phyloP scores from a whole-genome alignment of 2,329 filamentous ascomycete species.

The Colletotrichum simmondsii region DNA sequence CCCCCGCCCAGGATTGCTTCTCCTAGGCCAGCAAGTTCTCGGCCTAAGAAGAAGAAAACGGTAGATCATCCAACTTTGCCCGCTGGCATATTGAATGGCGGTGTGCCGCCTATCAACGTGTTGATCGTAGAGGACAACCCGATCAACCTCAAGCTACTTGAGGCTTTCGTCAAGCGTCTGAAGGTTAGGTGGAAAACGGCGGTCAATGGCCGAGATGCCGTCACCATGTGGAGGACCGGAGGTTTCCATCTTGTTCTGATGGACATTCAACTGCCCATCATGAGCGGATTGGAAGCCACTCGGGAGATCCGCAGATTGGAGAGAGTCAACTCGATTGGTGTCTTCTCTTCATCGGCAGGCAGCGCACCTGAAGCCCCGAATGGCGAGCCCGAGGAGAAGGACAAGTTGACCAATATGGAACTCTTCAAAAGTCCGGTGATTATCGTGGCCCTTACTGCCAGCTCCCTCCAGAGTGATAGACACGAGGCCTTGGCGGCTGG shows the following conservation, averaged over 20 bases:
- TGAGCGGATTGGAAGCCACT: slow-evolving; percentile 95
- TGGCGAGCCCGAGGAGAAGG: slow-evolving; percentile 68
- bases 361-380: slow-evolving; percentile 54
- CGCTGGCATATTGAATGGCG: slow-evolving; percentile 78
- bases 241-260: slow-evolving; percentile 97
- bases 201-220: slow-evolving; percentile 92
- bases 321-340: slow-evolving; percentile 89
- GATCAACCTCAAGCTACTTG: slow-evolving; percentile 93
- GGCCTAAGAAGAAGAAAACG: slow-evolving; percentile 66
- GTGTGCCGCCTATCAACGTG: slow-evolving; percentile 95
- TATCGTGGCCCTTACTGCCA: slow-evolving; percentile 95
- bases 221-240: slow-evolving; percentile 90
- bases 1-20: slow-evolving; percentile 60
- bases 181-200: slow-evolving; percentile 98
- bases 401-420: slow-evolving; percentile 73
- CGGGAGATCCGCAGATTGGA: slow-evolving; percentile 93
- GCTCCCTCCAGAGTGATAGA: slow-evolving; percentile 92
- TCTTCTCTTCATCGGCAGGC: slow-evolving; percentile 77
- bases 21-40: slow-evolving; percentile 57
- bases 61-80: slow-evolving; percentile 59
- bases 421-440: slow-evolving; percentile 97
- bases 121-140: slow-evolving; percentile 99
- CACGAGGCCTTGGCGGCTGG: slow-evolving; percentile 95
- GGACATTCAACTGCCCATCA: slow-evolving; percentile 97
- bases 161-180: slow-evolving; percentile 94